Evolutionary conservation across 176 grass and related monocot species (phyloP).

Genomic region (Poa pratensis): DNA sequence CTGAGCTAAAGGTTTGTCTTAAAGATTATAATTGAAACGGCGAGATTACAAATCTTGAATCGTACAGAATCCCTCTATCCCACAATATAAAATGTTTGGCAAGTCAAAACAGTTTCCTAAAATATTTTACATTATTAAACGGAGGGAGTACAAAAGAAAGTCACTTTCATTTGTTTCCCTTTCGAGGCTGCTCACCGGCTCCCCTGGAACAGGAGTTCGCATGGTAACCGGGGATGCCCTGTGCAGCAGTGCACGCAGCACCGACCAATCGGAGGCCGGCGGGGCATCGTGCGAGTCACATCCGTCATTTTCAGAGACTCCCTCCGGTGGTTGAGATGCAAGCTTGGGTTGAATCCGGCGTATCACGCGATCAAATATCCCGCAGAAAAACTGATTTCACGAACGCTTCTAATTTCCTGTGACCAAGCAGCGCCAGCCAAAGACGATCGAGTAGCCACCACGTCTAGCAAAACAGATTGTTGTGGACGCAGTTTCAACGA

Average conservation of each 20-base stretch:
- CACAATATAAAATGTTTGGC: too few species aligned
- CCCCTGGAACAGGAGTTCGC: constrained; percentile 25
- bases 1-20: too few species aligned
- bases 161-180: neutral
- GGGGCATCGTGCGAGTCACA: constrained; percentile 22
- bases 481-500: neutral
- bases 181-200: neutral
- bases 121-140: too few species aligned
- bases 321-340: neutral
- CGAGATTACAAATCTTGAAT: too few species aligned
- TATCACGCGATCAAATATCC: neutral
- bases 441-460: neutral
- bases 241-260: constrained; percentile 20
- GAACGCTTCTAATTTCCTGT: neutral
- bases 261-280: neutral
- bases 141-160: too few species aligned
- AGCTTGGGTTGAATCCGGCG: neutral
- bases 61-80: too few species aligned
- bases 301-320: neutral
- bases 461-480: neutral
- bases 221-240: constrained; percentile 40
- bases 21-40: too few species aligned
- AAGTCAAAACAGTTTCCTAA: too few species aligned
- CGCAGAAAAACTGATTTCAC: neutral
- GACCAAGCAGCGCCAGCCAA: neutral